These are phyloP conservation scores for Talaromyces thailandensis DNA, from an alignment of 495 filamentous ascomycete species.

Conservation along the genomic window DNA sequence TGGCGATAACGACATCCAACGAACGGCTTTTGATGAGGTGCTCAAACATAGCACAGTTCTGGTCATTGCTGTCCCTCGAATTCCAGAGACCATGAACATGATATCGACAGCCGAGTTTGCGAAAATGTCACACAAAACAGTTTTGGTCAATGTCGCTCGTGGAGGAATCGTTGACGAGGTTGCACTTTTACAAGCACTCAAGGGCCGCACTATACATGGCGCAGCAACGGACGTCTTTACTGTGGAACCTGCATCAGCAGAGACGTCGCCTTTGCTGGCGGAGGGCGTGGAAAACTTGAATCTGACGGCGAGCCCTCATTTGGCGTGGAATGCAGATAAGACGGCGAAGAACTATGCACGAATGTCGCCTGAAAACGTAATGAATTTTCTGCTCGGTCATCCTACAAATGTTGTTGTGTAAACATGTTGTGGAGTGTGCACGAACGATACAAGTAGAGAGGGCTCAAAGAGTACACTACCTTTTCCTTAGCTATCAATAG, in stretches of 20 bases:
- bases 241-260: slow-evolving; percentile 38
- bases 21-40: slow-evolving; percentile 35
- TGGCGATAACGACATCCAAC: slow-evolving; percentile 11
- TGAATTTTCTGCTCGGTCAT: slow-evolving; percentile 1
- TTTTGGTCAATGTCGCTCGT: slow-evolving; percentile 50
- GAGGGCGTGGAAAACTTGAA: slow-evolving; percentile 19
- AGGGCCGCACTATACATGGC: slow-evolving; percentile 36
- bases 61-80: slow-evolving; percentile 37
- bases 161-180: slow-evolving; percentile 50
- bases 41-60: slow-evolving; percentile 38
- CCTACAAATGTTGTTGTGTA: slow-evolving; percentile 4
- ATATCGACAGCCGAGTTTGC: slow-evolving; percentile 41
- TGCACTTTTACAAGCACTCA: slow-evolving; percentile 40
- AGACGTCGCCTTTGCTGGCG: slow-evolving; percentile 18
- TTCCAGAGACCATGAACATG: slow-evolving; percentile 35
- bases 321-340: slow-evolving; percentile 21
- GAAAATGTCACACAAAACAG: slow-evolving; percentile 35
- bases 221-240: slow-evolving; percentile 48
- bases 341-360: slow-evolving; percentile 10
- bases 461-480: not conserved
- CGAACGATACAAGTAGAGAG: not conserved
- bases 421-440: not conserved
- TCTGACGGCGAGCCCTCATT: slow-evolving; percentile 22
- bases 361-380: not conserved
- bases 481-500: too few species aligned